Evolutionary conservation across 176 grass and related monocot species (phyloP), one percentile per base, ranked within the genome.

Genomic region (Puya raimondii): DNA sequence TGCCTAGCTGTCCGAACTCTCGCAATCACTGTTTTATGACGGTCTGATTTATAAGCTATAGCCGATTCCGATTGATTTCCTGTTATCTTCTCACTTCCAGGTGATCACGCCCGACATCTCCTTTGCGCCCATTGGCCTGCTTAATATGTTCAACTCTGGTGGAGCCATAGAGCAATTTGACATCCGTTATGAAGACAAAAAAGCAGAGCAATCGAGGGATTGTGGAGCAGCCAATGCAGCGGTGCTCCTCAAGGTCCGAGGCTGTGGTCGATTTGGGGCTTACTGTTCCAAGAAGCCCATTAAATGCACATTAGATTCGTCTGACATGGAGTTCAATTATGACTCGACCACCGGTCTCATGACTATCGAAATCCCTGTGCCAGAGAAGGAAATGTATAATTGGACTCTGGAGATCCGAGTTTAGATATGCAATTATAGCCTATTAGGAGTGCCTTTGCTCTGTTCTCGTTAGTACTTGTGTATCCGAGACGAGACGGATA

Each of bases 131-230:
- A 48, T 85, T 5, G 79, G 87, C 53, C 57, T 85, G 54, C 58
- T 85, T 8, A 76, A 85, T 65, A 89, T 89, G 87, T 89, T 76
- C 69, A 89, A 89, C 49, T 89, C 82, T 0, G 75, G 87, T 51
- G 87, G 87, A 15, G 72, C 87, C 10, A 29, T 89, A 10, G 47
- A 79, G 3, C 59, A 76, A 49, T 4, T 80, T 12, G 25, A 18
- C 7, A 47, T 57, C 21, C 47, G 3, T 0, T 7, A 29, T 76
- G 58, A 63, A 2, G 29, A 12, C 85, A 78, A 54, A 72, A 18
- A 69, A 9, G 12, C 47, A 4, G 63, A 17, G 63, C 12, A 33
- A 1, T 20, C 15, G 49, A 65, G 27, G 0, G 47, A 25, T 48
- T 68, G 26, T 9, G 48, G 10, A 42, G 58, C 23, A 29, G 57